phyloP scores from a whole-genome alignment of 148 eudicot genomes.

The Camellia sinensis region DNA sequence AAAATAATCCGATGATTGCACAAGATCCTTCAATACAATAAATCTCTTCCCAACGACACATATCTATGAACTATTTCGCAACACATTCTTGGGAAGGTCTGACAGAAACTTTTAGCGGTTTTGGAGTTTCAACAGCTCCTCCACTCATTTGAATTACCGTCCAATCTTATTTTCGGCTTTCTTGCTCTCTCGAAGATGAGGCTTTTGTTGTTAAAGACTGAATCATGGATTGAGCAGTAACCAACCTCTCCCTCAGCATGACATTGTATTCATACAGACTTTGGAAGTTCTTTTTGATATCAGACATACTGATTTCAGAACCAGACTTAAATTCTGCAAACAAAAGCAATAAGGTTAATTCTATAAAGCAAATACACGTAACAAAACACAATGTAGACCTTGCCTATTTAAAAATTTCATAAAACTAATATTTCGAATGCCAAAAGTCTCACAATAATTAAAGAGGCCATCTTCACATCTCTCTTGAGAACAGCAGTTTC shows the following conservation, averaged over 20 bases:
- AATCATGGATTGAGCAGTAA: conserved; percentile 50
- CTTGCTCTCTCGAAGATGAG: conserved; percentile 15
- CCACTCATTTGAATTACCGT: neutral
- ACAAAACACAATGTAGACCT: neutral
- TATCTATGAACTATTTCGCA: neutral
- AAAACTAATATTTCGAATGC: neutral
- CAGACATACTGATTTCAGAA: conserved; percentile 31
- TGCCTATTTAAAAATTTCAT: neutral
- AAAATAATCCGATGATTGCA: neutral
- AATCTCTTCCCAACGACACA: neutral
- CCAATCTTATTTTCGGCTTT: conserved; percentile 13
- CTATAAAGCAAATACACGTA: conserved; percentile 6
- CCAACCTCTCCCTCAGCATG: conserved; percentile 59
- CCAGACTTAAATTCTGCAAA: conserved; percentile 29
- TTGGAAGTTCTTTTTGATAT: conserved; percentile 54
- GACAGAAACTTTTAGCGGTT: neutral
- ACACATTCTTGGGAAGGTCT: neutral
- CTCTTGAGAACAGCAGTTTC: neutral
- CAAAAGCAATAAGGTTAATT: neutral
- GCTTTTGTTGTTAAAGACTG: conserved; percentile 31
- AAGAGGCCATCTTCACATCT: neutral
- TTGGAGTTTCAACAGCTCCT: neutral
- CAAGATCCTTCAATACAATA: neutral
- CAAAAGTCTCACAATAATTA: neutral
- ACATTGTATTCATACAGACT: conserved; percentile 56